Evolutionary conservation across 495 filamentous ascomycete species (phyloP), one percentile per base, ranked within the genome.

Genomic region (Cairneyella variabilis): DNA sequence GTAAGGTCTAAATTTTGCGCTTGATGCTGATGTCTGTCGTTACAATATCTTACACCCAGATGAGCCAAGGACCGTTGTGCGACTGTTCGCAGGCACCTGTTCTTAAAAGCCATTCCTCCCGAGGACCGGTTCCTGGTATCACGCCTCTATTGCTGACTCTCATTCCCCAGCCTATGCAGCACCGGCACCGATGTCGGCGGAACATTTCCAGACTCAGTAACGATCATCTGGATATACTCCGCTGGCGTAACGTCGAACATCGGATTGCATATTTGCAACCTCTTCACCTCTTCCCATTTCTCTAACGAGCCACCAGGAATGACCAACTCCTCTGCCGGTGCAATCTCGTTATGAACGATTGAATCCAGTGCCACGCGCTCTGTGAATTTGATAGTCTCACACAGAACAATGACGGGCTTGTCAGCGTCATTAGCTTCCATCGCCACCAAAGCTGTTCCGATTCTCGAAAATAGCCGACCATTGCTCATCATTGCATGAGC

Each of bases 181-280:
- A 77, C 76, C 23, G 84, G 76, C 16, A 96, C 90, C 11, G 89
- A 89, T 56, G 86, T 91, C 2, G 92, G 90, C 26, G 91, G 88
- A 57, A 95, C 76, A 54, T 79, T 86, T 32, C 92, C 93, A 73
- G 90, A 85, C 70, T 98, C 93, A 2, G 90, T 96, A 21, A 97
- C 80, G 21, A 97, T 84, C 71, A 91, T 87, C 27, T 88, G 83
- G 42, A 97, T 84, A 57, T 88, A 92, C 53, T 89, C 85, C 3
- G 86, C 88, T n/a, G 88, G 90, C 10, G 93, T 97, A 34, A 92
- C 89, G 71, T 98, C 93, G 60, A 91, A 97, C 77, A 97, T 80
- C 56, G 96, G 74, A 61, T 95, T 89, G 53, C 93, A 81, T 6
- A 88, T 72, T 61, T 89, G 84, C 37, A 89, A 66, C 48, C 83